Percentiles rank a stretch among this genome's conserved stretches.
These are phyloP conservation scores for Tuber umbilicatum DNA, from an alignment of 495 filamentous ascomycete species.

Conservation along the genomic window DNA sequence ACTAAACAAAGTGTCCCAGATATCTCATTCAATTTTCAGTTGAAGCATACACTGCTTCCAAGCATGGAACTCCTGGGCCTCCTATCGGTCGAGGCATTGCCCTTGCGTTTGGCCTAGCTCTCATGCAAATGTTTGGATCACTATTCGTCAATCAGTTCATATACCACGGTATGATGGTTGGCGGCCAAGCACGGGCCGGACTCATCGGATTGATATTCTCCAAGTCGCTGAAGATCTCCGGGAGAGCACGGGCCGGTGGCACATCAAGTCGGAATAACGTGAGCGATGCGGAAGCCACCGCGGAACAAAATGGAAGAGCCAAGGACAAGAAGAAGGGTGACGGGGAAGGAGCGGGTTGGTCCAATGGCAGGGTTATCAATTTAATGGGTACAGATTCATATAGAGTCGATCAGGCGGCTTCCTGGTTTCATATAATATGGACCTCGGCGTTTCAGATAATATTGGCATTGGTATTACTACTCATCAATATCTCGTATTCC, in stretches of 20 bases:
- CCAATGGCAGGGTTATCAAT: constrained; percentile 81
- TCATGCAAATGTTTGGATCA: constrained; percentile 68
- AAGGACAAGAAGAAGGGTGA: constrained; percentile 42
- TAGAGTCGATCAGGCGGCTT: constrained; percentile 75
- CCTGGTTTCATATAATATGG: constrained; percentile 87
- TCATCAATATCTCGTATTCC: constrained; percentile 82
- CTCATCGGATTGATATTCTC: constrained; percentile 70
- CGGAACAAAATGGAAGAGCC: constrained; percentile 43
- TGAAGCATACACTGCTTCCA: constrained; percentile 61
- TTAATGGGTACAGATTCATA: constrained; percentile 92
- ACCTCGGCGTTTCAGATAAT: constrained; percentile 70
- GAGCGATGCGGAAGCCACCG: constrained; percentile 3
- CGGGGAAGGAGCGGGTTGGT: constrained; percentile 59
- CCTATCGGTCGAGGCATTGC: constrained; percentile 62
- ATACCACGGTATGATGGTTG: constrained; percentile 72
- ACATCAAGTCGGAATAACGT: constrained; percentile 7
- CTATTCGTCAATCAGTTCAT: constrained; percentile 73
- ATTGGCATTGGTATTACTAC: constrained; percentile 67
- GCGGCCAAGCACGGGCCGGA: constrained; percentile 66
- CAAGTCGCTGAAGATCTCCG: constrained; percentile 76
- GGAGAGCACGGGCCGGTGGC: constrained; percentile 65
- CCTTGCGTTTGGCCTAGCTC: constrained; percentile 65
- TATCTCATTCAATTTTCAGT: constrained; percentile 75
- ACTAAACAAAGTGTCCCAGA: constrained; percentile 65
- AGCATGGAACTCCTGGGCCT: constrained; percentile 49